Evolutionary conservation across 1,139 yeast genomes (phyloP).

Genomic region (Yamadazyma spencermartinsiae): DNA sequence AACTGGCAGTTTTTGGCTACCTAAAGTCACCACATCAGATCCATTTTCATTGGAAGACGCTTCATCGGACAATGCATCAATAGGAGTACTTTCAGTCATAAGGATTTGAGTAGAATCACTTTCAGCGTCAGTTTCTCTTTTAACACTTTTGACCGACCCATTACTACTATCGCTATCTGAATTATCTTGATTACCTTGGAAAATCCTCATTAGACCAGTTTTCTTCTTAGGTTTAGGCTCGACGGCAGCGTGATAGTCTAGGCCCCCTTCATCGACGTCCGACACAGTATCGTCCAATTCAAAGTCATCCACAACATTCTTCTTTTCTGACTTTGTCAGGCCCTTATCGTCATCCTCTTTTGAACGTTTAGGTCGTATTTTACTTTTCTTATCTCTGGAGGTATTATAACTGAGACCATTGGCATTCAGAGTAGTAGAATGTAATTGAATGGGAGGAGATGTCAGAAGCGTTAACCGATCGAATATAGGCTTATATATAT

Average conservation of each 20-base stretch:
- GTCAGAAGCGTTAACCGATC: conserved; percentile 16
- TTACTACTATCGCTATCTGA: conserved; percentile 11
- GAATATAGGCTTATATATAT: conserved; percentile 12
- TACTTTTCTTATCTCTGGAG: no score
- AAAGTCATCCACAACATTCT: no score
- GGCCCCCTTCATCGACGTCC: neutral
- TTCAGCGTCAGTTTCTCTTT: conserved; percentile 6
- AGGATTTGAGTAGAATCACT: conserved; percentile 21
- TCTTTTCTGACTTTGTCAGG: no score
- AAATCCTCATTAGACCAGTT: neutral
- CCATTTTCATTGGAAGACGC: neutral
- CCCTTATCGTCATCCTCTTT: no score
- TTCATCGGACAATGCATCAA: neutral
- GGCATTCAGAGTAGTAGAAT: neutral
- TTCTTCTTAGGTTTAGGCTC: neutral
- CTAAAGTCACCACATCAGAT: conserved; percentile 1
- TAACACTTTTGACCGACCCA: conserved; percentile 16
- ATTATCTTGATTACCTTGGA: neutral
- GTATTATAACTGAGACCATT: neutral
- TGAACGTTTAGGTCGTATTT: no score
- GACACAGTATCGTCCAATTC: neutral
- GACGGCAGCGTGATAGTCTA: neutral
- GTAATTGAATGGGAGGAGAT: conserved; percentile 39
- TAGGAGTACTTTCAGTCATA: conserved; percentile 1
- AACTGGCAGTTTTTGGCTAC: neutral